Evolutionary conservation across 2,329 filamentous ascomycete species (phyloP).

Genomic region (Neopestalotiopsis clavispora): DNA sequence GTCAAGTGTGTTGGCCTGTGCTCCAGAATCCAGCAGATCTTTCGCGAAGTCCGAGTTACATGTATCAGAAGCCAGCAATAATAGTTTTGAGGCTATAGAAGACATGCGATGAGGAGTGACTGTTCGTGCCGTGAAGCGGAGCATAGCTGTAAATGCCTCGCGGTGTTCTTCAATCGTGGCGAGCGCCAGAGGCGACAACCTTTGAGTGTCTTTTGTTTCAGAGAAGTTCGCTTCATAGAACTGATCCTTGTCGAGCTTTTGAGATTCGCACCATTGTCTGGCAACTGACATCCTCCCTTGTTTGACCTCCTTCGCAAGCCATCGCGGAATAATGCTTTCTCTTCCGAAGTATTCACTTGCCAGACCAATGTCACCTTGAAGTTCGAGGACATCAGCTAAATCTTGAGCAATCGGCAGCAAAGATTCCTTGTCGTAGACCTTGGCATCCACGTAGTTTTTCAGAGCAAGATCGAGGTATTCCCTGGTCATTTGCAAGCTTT

Average conservation of each 20-base stretch:
- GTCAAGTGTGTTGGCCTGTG: not conserved
- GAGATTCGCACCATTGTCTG: not conserved
- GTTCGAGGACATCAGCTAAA: not conserved
- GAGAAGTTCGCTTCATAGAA: not conserved
- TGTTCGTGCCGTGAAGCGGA: not conserved
- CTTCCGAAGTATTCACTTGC: not conserved
- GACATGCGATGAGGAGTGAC: not conserved
- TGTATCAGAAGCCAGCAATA: not conserved
- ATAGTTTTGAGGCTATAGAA: not conserved
- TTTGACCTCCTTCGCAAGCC: not conserved
- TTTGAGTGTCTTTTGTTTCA: no score
- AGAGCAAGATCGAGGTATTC: not conserved
- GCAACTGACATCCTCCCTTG: not conserved
- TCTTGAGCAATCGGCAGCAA: not conserved
- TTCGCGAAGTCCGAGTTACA: slow-evolving; percentile 2
- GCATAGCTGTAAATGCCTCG: not conserved
- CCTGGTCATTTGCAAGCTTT: not conserved
- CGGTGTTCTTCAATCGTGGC: not conserved
- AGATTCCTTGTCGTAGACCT: not conserved
- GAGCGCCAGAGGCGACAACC: not conserved
- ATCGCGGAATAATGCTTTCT: not conserved
- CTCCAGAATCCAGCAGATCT: slow-evolving; percentile 1
- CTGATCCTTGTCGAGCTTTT: not conserved
- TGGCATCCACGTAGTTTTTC: not conserved
- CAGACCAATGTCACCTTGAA: not conserved